phyloP scores from a whole-genome alignment of 768 basidiomycete species.

The Leucogyrophana mollusca region DNA sequence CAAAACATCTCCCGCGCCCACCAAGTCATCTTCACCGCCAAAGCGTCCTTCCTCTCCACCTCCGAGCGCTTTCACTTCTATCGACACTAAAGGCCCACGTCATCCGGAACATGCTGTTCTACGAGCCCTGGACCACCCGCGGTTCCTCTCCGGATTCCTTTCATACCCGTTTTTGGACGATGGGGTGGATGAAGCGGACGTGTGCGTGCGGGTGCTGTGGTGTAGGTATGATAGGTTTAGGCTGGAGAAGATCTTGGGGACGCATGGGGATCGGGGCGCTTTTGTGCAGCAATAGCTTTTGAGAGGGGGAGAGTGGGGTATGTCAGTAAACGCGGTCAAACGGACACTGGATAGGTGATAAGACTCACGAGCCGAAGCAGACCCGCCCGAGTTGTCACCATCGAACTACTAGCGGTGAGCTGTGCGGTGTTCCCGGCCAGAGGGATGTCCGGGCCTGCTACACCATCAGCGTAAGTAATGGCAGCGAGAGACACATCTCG shows the following conservation, averaged over 20 bases:
- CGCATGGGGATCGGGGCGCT: conserved; percentile 17
- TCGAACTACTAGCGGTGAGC: too few species aligned
- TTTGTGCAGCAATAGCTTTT: too few species aligned
- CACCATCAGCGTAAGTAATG: too few species aligned
- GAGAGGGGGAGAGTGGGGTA: too few species aligned
- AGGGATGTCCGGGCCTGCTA: too few species aligned
- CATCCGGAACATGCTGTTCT: conserved; percentile 91
- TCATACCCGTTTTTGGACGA: conserved; percentile 90
- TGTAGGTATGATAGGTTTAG: conserved; percentile 88
- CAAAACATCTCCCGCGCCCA: conserved; percentile 93
- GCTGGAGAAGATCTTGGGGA: conserved; percentile 70
- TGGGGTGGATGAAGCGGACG: conserved; percentile 82
- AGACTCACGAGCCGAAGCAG: too few species aligned
- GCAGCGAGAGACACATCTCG: too few species aligned
- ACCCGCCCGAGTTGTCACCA: too few species aligned
- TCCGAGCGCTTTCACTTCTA: conserved; percentile 99
- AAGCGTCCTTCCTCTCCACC: conserved; percentile 82
- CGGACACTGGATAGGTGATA: too few species aligned
- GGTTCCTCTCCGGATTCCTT: conserved; percentile 89
- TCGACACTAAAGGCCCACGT: conserved; percentile 94
- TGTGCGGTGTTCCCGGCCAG: too few species aligned
- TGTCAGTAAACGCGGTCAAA: too few species aligned
- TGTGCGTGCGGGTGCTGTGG: conserved; percentile 79
- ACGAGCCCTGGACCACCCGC: conserved; percentile 88
- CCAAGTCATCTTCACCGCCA: conserved; percentile 87